phyloP scores from a whole-genome alignment of 1,284 basidiomycete species.

The Coniferiporia sulphurascens region DNA sequence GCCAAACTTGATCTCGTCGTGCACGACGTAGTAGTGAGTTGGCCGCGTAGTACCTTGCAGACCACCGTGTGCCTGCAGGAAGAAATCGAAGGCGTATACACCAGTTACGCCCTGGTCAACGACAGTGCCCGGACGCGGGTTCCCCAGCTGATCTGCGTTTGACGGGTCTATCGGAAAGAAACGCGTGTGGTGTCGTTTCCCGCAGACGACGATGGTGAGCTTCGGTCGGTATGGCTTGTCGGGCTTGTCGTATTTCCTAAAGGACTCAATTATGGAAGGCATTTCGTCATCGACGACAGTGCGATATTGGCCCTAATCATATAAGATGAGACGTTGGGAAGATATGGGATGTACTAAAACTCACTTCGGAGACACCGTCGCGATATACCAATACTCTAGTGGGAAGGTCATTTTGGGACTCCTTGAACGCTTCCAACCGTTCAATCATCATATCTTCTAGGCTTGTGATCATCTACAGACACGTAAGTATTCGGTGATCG shows the following conservation, averaged over 20 bases:
- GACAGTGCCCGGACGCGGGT: constrained; percentile 69
- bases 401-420: constrained; percentile 46
- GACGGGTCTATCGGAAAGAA: constrained; percentile 63
- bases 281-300: constrained; percentile 63
- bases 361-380: constrained; percentile 72
- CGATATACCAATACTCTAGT: constrained; percentile 68
- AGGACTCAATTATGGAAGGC: constrained; percentile 58
- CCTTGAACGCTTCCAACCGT: constrained; percentile 50
- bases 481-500: background rate
- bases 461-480: constrained; percentile 61
- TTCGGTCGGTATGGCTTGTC: constrained; percentile 53
- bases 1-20: constrained; percentile 64
- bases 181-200: constrained; percentile 80
- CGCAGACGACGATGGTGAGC: constrained; percentile 73
- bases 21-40: constrained; percentile 74
- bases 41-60: constrained; percentile 54
- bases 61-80: constrained; percentile 41
- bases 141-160: constrained; percentile 57
- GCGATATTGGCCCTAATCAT: constrained; percentile 60
- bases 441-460: constrained; percentile 66
- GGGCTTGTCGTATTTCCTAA: constrained; percentile 44
- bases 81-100: constrained; percentile 74
- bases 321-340: constrained; percentile 8
- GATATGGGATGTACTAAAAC: constrained; percentile 10
- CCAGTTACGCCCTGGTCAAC: constrained; percentile 65